Conservation (phyloP, 2,329 filamentous ascomycete species). For the Stemphylium vesicarium region DNA sequence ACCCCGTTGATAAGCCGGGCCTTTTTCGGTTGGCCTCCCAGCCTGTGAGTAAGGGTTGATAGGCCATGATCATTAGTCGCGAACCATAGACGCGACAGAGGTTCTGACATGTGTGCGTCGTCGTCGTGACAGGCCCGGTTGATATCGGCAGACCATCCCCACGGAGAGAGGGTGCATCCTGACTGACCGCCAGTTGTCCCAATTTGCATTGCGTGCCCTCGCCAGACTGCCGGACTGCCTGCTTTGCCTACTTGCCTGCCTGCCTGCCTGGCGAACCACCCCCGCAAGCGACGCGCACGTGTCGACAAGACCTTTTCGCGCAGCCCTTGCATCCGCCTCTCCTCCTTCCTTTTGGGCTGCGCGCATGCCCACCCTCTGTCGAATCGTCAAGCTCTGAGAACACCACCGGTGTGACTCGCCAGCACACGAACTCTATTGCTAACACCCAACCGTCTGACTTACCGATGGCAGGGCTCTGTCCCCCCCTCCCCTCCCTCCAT, state of each 20-base stretch:
- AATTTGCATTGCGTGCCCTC: not conserved
- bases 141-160: conserved; percentile 22
- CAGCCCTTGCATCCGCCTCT: not conserved
- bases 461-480: conserved; percentile 21
- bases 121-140: conserved; percentile 8
- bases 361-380: not conserved
- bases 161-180: not conserved
- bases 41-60: conserved; percentile 1
- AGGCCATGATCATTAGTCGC: not conserved
- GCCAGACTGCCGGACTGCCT: conserved; percentile 3
- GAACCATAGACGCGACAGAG: not conserved
- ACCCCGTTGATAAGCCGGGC: conserved; percentile 7
- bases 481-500: conserved; percentile 3
- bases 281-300: conserved; percentile 6
- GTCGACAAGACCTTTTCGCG: not conserved
- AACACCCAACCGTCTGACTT: conserved; percentile 6
- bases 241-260: not conserved
- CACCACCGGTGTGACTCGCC: conserved; percentile 13
- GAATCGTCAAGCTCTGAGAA: not conserved
- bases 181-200: conserved; percentile 8
- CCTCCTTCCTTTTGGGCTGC: not conserved
- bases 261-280: not conserved
- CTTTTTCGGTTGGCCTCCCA: conserved; percentile 10
- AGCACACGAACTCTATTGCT: conserved; percentile 9
- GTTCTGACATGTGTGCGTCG: conserved; percentile 8